A percentile compares a stretch with the other conserved stretches of the same genome.
Evolutionary conservation across 2,329 filamentous ascomycete genomes (phyloP).

Genomic region (Cercospora sesami): DNA sequence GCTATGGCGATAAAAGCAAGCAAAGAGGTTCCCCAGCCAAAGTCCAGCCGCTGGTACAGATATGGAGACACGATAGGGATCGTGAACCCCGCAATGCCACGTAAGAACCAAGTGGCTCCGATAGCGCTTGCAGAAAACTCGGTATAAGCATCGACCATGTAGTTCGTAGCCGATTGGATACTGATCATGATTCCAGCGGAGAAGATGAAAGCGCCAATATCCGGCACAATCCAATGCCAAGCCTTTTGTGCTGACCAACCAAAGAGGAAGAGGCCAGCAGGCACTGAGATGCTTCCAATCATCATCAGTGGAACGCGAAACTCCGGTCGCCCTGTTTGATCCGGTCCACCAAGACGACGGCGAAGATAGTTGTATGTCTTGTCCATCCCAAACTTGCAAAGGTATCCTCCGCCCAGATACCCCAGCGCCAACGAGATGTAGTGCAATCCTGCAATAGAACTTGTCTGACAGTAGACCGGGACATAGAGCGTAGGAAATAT

Average conservation of each 20-base stretch:
- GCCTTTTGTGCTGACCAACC: conserved; percentile 20
- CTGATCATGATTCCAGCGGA: conserved; percentile 26
- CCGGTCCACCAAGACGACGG: conserved; percentile 11
- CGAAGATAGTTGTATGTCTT: conserved; percentile 13
- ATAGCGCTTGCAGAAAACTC: conserved; percentile 63
- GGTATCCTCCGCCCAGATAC: conserved; percentile 35
- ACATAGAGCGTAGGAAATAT: background rate
- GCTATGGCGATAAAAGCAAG: conserved; percentile 54
- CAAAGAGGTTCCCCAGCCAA: conserved; percentile 62
- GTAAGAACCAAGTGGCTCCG: conserved; percentile 62
- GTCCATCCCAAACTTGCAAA: conserved; percentile 8
- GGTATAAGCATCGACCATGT: conserved; percentile 63
- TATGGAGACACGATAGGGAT: background rate
- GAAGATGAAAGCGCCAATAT: conserved; percentile 30
- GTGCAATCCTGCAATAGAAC: conserved; percentile 40
- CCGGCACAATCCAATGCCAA: conserved; percentile 25
- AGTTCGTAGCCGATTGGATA: conserved; percentile 47
- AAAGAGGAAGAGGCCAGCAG: conserved; percentile 21
- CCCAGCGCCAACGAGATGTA: conserved; percentile 47
- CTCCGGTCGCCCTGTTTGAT: background rate
- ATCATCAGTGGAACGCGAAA: background rate
- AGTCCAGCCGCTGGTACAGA: background rate
- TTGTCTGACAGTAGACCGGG: background rate
- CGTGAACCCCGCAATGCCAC: conserved; percentile 51
- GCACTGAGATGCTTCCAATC: conserved; percentile 6